phyloP scores from a whole-genome alignment of 2,329 filamentous ascomycete genomes.

The Coniochaeta hoffmannii region DNA sequence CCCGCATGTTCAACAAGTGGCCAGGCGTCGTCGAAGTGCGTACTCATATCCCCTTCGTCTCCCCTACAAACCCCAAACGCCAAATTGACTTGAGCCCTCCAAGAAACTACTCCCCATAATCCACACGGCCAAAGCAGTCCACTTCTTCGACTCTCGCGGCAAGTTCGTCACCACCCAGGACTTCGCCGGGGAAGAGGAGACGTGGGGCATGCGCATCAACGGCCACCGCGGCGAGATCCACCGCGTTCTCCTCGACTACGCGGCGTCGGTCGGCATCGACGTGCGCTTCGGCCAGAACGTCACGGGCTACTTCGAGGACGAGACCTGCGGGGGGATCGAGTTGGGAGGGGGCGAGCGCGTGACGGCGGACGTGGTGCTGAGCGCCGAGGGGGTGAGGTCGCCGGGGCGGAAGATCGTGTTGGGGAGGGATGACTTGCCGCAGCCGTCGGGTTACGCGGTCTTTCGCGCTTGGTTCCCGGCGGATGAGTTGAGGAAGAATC shows the following conservation, averaged over 20 bases:
- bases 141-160: slow-evolving; percentile 35
- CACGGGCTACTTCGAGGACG: slow-evolving; percentile 35
- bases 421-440: slow-evolving; percentile 29
- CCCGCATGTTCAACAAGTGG: slow-evolving; percentile 49
- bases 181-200: slow-evolving; percentile 16
- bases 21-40: slow-evolving; percentile 32
- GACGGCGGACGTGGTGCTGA: slow-evolving; percentile 32
- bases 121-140: slow-evolving; percentile 30
- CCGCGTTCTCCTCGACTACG: slow-evolving; percentile 40
- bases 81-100: background rate
- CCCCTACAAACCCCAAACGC: background rate
- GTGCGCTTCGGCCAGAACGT: slow-evolving; percentile 35
- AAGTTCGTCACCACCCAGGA: slow-evolving; percentile 39
- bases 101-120: slow-evolving; percentile 39
- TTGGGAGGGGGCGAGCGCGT: slow-evolving; percentile 33
- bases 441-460: slow-evolving; percentile 30
- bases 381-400: slow-evolving; percentile 37
- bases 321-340: slow-evolving; percentile 28
- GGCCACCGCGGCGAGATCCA: slow-evolving; percentile 48
- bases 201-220: slow-evolving; percentile 40
- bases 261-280: slow-evolving; percentile 34
- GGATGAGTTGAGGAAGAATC: slow-evolving; percentile 32
- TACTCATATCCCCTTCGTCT: background rate
- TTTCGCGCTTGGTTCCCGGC: slow-evolving; percentile 34
- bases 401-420: slow-evolving; percentile 33